Percentiles rank a stretch among this genome's conserved stretches.
These are phyloP conservation scores for Clathrus columnatus DNA, from an alignment of 768 basidiomycete species.

Conservation along the genomic window DNA sequence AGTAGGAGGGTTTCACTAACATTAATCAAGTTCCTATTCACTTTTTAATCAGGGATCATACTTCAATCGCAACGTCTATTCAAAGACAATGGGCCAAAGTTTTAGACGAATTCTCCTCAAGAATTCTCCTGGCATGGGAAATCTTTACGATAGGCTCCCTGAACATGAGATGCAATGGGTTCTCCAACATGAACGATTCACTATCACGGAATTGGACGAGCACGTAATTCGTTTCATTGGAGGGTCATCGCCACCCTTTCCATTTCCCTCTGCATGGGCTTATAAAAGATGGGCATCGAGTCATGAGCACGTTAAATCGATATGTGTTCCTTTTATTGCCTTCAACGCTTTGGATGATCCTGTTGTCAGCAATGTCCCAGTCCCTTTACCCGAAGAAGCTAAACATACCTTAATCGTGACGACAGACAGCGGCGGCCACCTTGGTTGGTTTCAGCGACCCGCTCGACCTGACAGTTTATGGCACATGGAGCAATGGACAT, in stretches of 20 bases:
- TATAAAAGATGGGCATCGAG: constrained; percentile 51
- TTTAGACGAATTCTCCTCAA: constrained; percentile 43
- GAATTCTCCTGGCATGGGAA: constrained; percentile 37
- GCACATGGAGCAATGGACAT: constrained; percentile 48
- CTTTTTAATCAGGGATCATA: constrained; percentile 39
- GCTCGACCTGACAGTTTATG: constrained; percentile 24
- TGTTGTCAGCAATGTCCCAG: constrained; percentile 57
- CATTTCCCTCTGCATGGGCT: constrained; percentile 34
- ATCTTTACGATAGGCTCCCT: constrained; percentile 21
- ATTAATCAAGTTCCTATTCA: neutral
- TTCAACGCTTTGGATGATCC: constrained; percentile 76
- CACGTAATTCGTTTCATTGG: constrained; percentile 60
- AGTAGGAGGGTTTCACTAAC: neutral
- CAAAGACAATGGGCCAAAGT: constrained; percentile 72
- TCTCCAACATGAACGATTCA: constrained; percentile 41
- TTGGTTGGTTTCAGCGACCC: constrained; percentile 70
- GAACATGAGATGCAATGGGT: constrained; percentile 32
- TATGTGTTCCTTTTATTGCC: constrained; percentile 66
- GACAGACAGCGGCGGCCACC: constrained; percentile 63
- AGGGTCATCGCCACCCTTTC: constrained; percentile 34
- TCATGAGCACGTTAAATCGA: constrained; percentile 46
- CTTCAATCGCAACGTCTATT: constrained; percentile 58
- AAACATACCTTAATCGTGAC: constrained; percentile 43
- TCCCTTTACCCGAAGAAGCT: constrained; percentile 42
- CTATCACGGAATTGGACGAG: constrained; percentile 51